Conservation (phyloP, 805 yeast genomes). For the Lachancea sp. region DNA sequence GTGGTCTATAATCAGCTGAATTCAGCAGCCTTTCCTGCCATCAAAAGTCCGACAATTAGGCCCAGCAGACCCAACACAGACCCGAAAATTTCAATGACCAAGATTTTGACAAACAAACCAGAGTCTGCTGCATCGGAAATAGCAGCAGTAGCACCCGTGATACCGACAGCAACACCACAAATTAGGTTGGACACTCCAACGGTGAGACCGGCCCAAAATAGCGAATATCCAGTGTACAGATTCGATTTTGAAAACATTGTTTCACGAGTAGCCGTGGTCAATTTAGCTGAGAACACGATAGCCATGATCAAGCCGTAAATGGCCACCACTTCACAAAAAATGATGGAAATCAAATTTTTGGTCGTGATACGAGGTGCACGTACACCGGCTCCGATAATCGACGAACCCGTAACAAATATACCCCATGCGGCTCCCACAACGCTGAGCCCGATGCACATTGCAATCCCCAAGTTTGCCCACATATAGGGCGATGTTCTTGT, state of each 20-base stretch:
- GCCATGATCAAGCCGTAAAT: constrained; percentile 97
- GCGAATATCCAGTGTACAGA: constrained; percentile 87
- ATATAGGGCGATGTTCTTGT: constrained; percentile 85
- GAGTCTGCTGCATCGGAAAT: constrained; percentile 97
- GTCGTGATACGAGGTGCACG: constrained; percentile 96
- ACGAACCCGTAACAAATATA: constrained; percentile 88
- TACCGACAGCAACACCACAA: constrained; percentile 95
- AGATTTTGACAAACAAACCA: constrained; percentile 86
- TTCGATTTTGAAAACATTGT: constrained; percentile 71
- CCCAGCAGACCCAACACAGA: constrained; percentile 94
- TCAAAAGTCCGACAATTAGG: constrained; percentile 89
- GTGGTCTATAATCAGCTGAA: constrained; percentile 42
- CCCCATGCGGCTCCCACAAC: constrained; percentile 99
- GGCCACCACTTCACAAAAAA: constrained; percentile 98
- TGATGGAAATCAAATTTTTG: constrained; percentile 90
- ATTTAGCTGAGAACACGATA: constrained; percentile 89
- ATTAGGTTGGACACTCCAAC: constrained; percentile 90
- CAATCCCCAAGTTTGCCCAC: constrained; percentile 94
- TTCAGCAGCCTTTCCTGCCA: constrained; percentile 94
- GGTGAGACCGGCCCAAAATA: constrained; percentile 97
- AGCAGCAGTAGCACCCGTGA: constrained; percentile 98
- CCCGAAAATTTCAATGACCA: constrained; percentile 96
- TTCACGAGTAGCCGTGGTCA: constrained; percentile 58
- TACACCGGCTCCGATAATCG: constrained; percentile 96
- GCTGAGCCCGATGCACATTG: constrained; percentile 84